Base-by-base conservation (phyloP, 1,284 basidiomycete species). In the Ustilago cynodontis region DNA sequence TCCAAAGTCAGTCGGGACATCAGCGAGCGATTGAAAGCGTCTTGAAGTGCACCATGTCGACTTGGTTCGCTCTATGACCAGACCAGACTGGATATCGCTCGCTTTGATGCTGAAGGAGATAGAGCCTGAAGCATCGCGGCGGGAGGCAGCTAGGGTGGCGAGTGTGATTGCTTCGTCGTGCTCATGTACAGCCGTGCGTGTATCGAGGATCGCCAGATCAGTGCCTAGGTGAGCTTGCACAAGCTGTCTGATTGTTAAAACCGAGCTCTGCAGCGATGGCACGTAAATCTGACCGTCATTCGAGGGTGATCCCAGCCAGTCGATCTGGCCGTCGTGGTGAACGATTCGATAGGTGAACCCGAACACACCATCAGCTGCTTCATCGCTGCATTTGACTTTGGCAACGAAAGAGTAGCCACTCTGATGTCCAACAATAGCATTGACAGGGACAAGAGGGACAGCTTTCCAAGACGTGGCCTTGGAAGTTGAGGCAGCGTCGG, bases 41-140 rank as follows among this genome's bases (percentile, higher is more conserved):
- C 74, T 59, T 2, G 74, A 77, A 1, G 74, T 77, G 61, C 71
- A 73, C 74, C 74, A 77, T 2, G 62, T 72, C 13, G 69, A 77
- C 26, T 77, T 77, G 41, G 74, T 77, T n/a, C 74, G 61, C 47
- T 77, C 74, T 14, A 72, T 41, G 31, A 76, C 62, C 18, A 78
- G 35, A 20, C 65, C 72, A 16, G 60, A 35, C 20, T 64, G 41
- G 16, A 78, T 56, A 18, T 58, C 41, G 50, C 49, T 57, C 18
- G 62, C 45, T 18, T 63, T 52, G 51, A 70, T 62, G 50, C 57
- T 59, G 54, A 77, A 73, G 14, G 57, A 49, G 16, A 65, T 16
- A 26, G 18, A 22, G 26, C n/a, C 18, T 5, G 24, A 29, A 16
- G 6, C 24, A 8, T 52, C 37, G 20, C 58, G n/a, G 11, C 45